A percentile compares a stretch with the other conserved stretches of the same genome.
phyloP scores from a whole-genome alignment of 2,329 filamentous ascomycete species.

The Botryotinia calthae region DNA sequence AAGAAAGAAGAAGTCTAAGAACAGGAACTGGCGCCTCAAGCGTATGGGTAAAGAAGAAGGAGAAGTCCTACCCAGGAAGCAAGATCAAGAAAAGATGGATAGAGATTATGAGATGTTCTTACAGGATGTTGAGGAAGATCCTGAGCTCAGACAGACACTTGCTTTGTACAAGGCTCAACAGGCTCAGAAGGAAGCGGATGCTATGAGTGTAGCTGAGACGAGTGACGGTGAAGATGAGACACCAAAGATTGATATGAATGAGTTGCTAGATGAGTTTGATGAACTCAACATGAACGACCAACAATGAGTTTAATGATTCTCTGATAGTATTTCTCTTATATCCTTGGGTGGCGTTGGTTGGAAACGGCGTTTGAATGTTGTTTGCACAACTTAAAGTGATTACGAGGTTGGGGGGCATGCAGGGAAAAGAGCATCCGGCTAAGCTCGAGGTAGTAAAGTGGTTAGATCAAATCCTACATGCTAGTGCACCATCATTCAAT shows the following conservation, averaged over 20 bases:
- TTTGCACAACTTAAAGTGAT: slow-evolving; percentile 11
- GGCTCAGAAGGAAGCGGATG: slow-evolving; percentile 52
- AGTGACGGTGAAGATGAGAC: slow-evolving; percentile 61
- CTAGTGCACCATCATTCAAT: not conserved
- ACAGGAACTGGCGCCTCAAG: slow-evolving; percentile 90
- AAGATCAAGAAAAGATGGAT: slow-evolving; percentile 85
- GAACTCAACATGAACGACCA: slow-evolving; percentile 64
- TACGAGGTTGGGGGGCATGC: slow-evolving; percentile 4
- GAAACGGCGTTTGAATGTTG: slow-evolving; percentile 14
- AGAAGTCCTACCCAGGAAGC: slow-evolving; percentile 80
- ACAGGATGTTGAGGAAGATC: slow-evolving; percentile 92
- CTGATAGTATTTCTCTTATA: slow-evolving; percentile 16
- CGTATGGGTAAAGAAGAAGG: slow-evolving; percentile 89
- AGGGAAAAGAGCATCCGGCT: not conserved
- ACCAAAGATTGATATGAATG: slow-evolving; percentile 73
- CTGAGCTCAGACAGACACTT: slow-evolving; percentile 79
- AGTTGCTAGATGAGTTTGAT: slow-evolving; percentile 88
- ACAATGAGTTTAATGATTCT: slow-evolving; percentile 19
- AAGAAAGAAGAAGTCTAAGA: slow-evolving; percentile 76
- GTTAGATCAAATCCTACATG: not conserved
- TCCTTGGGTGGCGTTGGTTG: slow-evolving; percentile 18
- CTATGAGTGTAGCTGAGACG: slow-evolving; percentile 66
- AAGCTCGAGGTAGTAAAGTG: slow-evolving; percentile 8
- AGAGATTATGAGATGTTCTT: slow-evolving; percentile 97
- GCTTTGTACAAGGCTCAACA: slow-evolving; percentile 73